phyloP scores from a whole-genome alignment of 345 rosid species.

The Tarenaya hassleriana region DNA sequence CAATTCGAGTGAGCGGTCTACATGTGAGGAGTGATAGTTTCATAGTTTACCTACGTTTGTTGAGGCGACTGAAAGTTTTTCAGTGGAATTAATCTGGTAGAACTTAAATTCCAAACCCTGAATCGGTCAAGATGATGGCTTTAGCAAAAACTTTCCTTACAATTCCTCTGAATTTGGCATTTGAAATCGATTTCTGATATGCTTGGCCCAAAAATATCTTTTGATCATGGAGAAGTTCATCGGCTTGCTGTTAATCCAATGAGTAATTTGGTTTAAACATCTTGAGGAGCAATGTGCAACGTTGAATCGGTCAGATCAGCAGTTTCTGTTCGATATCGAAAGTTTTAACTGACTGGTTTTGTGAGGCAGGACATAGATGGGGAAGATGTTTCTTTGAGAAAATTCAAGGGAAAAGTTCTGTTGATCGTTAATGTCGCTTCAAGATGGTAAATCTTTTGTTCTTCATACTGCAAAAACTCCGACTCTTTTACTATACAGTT shows the following conservation, averaged over 20 bases:
- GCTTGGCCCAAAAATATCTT: too few species aligned
- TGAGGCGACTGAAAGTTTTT: too few species aligned
- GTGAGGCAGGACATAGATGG: slow-evolving; percentile 76
- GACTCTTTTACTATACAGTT: background rate
- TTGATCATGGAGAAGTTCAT: too few species aligned
- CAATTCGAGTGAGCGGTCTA: background rate
- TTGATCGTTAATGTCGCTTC: slow-evolving; percentile 96
- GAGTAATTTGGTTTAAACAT: too few species aligned
- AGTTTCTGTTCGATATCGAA: background rate
- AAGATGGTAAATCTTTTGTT: slow-evolving; percentile 46
- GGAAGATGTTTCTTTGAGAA: slow-evolving; percentile 66
- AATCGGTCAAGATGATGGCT: too few species aligned
- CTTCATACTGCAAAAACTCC: background rate
- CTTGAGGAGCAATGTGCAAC: background rate
- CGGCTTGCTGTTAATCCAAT: background rate
- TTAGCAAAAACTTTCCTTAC: too few species aligned
- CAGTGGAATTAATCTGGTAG: too few species aligned
- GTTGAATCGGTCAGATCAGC: background rate
- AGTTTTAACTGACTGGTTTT: background rate
- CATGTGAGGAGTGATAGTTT: too few species aligned
- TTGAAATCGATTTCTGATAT: too few species aligned
- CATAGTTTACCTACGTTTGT: too few species aligned
- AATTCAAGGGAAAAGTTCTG: slow-evolving; percentile 76
- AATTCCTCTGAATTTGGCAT: background rate
- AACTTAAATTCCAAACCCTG: too few species aligned